Base-by-base conservation (phyloP, 768 basidiomycete species). In the Lyophyllum decastes region DNA sequence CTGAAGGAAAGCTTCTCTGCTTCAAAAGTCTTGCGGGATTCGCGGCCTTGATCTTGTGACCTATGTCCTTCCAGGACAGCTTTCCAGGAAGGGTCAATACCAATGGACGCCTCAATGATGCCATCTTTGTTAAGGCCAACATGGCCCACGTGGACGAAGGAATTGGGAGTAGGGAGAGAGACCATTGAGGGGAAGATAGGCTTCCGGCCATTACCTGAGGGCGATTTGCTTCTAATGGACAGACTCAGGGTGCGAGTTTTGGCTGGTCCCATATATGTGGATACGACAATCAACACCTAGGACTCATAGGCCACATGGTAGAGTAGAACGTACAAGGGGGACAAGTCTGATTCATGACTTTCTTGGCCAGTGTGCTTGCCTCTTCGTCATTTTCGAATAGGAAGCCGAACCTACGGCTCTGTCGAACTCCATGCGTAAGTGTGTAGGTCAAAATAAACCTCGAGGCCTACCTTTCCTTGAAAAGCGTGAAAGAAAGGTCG, bases 401-500 rank as follows among this genome's bases (percentile, higher is more conserved):
- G 61, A 84, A 79, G 0, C 82, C 83, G 57, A 79, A 84, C 66
- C 73, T 73, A 26, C 82, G 76, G 52, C 77, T 83, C 83, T 83
- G 59, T 22, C 59, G 83, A 84, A 58, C 79, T 66, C 82, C 77
- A 30, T 82, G 83, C 66, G 82, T 79, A 72, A 75, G 9, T 72
- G 53, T 11, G n/a, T 43, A 22, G 26, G 38, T 24, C 38, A 57
- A 41, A 10, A 22, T 40, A 47, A 50, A 25, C 34, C 51, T 24
- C 34, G 50, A 21, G 3, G 78, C 91, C 68, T 67, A 95, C 95
- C 75, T 89, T 84, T 41, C 91, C 92, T 46, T 87, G 84, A 72
- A 96, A 95, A 38, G 87, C 81, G 71, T 98, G 94, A 74, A 97
- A 97, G 76, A 96, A 96, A 2, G 93, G 90, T 55, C 89, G 84